Conservation (phyloP, 495 filamentous ascomycete genomes). For the Penicillium argentinense region DNA sequence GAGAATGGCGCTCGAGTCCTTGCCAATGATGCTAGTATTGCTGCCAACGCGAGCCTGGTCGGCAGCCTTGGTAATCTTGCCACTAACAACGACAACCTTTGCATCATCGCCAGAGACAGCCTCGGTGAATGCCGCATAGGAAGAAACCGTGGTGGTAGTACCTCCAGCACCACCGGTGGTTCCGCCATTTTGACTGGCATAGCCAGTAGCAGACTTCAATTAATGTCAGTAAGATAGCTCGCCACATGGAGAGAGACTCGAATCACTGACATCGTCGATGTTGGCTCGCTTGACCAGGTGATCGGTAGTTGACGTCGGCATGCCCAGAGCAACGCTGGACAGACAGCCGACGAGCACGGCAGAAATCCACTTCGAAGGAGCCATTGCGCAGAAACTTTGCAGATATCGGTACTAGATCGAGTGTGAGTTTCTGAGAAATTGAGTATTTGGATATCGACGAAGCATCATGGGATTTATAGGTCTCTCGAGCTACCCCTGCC, state of each 20-base stretch:
- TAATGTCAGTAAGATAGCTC: too few relatives aligned
- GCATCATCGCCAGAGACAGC: conserved; percentile 46
- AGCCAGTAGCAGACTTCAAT: conserved; percentile 31
- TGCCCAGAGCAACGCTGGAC: conserved; percentile 29
- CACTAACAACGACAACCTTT: conserved; percentile 50
- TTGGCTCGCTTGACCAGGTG: conserved; percentile 28
- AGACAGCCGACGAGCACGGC: conserved; percentile 26
- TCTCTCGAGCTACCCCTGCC: too few relatives aligned
- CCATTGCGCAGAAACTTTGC: conserved; percentile 17
- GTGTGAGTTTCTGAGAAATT: too few relatives aligned
- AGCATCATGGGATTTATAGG: too few relatives aligned
- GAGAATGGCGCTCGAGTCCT: conserved; percentile 27
- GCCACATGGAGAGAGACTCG: too few relatives aligned
- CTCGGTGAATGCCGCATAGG: conserved; percentile 50
- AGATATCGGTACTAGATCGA: too few relatives aligned
- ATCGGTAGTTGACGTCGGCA: conserved; percentile 20
- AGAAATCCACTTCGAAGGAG: conserved; percentile 28
- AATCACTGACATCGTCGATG: conserved; percentile 27
- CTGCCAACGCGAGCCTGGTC: conserved; percentile 48
- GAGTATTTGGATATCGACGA: too few relatives aligned
- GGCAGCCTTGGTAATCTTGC: conserved; percentile 42
- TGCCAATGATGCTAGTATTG: conserved; percentile 57
- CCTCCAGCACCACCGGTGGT: conserved; percentile 63
- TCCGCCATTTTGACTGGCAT: conserved; percentile 47
- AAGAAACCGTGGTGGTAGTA: conserved; percentile 57